phyloP scores from a whole-genome alignment of 352 stramenopile genomes.

The Phytophthora lateralis region DNA sequence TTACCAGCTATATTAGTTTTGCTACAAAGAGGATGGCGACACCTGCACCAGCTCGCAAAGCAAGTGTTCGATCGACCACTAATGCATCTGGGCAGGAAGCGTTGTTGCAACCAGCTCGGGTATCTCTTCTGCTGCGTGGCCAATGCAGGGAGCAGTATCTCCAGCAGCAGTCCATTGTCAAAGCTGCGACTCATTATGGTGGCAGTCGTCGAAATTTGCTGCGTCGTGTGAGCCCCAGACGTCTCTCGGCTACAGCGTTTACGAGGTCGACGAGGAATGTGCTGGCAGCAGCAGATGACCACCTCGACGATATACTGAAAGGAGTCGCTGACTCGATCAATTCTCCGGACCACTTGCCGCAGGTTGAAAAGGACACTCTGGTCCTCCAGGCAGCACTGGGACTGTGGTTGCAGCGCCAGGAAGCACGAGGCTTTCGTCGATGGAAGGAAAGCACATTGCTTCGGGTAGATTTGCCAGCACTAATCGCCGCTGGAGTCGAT shows the following conservation, averaged over 20 bases:
- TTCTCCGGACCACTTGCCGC: slow-evolving; percentile 14
- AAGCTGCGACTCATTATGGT: slow-evolving; percentile 4
- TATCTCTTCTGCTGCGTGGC: slow-evolving; percentile 25
- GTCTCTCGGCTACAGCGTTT: slow-evolving; percentile 19
- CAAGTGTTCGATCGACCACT: background rate
- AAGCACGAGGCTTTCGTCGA: slow-evolving; percentile 28
- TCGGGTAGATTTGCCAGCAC: slow-evolving; percentile 18
- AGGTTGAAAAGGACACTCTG: slow-evolving; percentile 15
- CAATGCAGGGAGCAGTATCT: slow-evolving; percentile 19
- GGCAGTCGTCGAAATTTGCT: background rate
- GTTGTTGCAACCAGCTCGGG: slow-evolving; percentile 15
- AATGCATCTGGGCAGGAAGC: background rate
- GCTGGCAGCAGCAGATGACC: slow-evolving; percentile 25
- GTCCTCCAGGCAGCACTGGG: slow-evolving; percentile 29
- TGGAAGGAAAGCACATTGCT: slow-evolving; percentile 30
- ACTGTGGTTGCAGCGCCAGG: slow-evolving; percentile 23
- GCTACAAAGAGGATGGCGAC: slow-evolving; percentile 4
- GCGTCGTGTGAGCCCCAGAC: background rate
- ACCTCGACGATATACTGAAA: slow-evolving; percentile 31
- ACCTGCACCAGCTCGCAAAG: background rate
- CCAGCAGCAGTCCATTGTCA: slow-evolving; percentile 4
- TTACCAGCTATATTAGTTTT: slow-evolving; percentile 15
- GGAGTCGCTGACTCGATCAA: slow-evolving; percentile 24
- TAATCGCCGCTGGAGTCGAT: slow-evolving; percentile 20
- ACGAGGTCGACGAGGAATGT: slow-evolving; percentile 30